Evolutionary conservation across 2,329 filamentous ascomycete genomes (phyloP), one percentile per base, ranked within the genome.

Genomic region (Botrytis fabae): DNA sequence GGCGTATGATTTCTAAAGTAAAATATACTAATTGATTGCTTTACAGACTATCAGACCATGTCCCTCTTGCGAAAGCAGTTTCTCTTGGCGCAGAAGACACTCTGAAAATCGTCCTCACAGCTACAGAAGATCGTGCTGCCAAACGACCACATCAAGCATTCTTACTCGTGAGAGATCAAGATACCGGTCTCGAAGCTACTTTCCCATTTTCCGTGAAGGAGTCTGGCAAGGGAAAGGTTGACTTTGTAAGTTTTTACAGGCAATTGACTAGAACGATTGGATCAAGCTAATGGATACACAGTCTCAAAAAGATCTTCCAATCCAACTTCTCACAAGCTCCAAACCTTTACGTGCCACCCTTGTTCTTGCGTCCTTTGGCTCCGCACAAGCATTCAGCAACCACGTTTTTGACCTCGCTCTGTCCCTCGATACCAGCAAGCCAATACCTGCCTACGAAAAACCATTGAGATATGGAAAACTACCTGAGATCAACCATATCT

Each of bases 61-160:
- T 72, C 54, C 79, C 79, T 64, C 78, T 95, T 75, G 83, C 88
- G 70, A 89, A 89, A 68, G 83, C 90, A 20, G 81, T 98, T 60
- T 82, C 86, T 18, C 85, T 98, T 75, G 89, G 90, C 75, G 83
- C 86, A 71, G 82, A 88, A 71, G 94, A 97, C 80, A 90, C 90
- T 60, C 85, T 98, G 80, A 97, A 96, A 85, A 85, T 99, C 77
- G 84, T 90, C 77, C 85, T 99, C 79, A 97, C 94, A 48, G 88
- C 93, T 14, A 92, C 92, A 81, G 93, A 97, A 80, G 91, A 89
- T 80, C 90, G 90, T 83, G 91, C 90, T 78, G 87, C 89, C 64
- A 95, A 94, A 86, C 90, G 93, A 77, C 94, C 96, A 78, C 96
- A 99, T 83, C 96, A 99, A 84, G 94, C 94, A 9, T 98, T 98